Evolutionary conservation across 805 yeast genomes (phyloP).

Genomic region (Limtongia smithiae): DNA sequence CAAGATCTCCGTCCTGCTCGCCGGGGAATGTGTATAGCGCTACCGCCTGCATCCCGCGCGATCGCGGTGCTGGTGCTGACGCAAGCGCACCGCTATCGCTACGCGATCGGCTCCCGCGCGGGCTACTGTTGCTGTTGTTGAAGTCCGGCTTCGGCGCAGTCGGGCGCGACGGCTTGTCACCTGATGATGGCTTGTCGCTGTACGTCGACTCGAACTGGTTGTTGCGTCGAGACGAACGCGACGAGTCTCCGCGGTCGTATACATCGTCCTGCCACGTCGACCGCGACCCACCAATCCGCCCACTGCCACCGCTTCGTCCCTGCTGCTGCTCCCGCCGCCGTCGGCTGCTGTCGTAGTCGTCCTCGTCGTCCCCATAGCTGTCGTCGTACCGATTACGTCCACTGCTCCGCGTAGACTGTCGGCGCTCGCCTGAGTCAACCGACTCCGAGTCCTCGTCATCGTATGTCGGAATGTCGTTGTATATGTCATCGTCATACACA

Average conservation of each 20-base stretch:
- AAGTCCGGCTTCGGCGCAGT: slow-evolving; percentile 44
- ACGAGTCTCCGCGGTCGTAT: slow-evolving; percentile 49
- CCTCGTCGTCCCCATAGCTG: slow-evolving; percentile 33
- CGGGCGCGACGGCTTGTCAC: slow-evolving; percentile 44
- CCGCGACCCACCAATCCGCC: slow-evolving; percentile 19
- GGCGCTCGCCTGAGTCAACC: slow-evolving; percentile 19
- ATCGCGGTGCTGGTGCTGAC: neutral
- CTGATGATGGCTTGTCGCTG: too few species aligned
- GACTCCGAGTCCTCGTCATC: slow-evolving; percentile 26
- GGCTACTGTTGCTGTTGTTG: slow-evolving; percentile 27
- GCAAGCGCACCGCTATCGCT: neutral
- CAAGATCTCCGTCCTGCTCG: slow-evolving; percentile 87
- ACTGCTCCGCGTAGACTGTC: slow-evolving; percentile 8
- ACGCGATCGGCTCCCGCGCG: neutral
- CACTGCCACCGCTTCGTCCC: slow-evolving; percentile 26
- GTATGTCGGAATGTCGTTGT: slow-evolving; percentile 70
- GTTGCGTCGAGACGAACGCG: slow-evolving; percentile 39
- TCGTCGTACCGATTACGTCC: slow-evolving; percentile 31
- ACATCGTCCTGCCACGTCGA: slow-evolving; percentile 87
- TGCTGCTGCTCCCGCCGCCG: slow-evolving; percentile 35
- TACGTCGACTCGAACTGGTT: slow-evolving; percentile 43
- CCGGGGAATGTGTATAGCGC: slow-evolving; percentile 88
- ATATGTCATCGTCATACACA: slow-evolving; percentile 61
- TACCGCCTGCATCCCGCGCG: slow-evolving; percentile 67
- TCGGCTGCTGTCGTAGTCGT: slow-evolving; percentile 45